phyloP scores from a whole-genome alignment of 1,139 yeast genomes.

The Blastobotrys elegans region DNA sequence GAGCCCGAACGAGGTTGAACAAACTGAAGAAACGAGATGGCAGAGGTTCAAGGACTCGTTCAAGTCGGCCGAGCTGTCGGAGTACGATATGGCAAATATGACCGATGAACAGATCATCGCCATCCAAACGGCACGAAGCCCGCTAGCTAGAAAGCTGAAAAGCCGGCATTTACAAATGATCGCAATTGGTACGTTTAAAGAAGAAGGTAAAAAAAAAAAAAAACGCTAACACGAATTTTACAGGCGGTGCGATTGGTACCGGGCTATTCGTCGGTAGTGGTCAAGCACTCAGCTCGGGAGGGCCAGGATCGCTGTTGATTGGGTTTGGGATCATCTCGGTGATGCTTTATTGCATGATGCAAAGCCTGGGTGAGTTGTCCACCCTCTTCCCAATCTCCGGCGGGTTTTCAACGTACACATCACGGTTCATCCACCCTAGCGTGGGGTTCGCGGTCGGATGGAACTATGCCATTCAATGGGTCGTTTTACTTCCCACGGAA shows the following conservation, averaged over 20 bases:
- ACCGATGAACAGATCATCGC: slow-evolving; percentile 27
- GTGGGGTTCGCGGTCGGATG: slow-evolving; percentile 81
- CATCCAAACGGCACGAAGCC: slow-evolving; percentile 33
- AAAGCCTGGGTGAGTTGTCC: slow-evolving; percentile 80
- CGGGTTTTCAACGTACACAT: slow-evolving; percentile 66
- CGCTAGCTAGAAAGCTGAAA: slow-evolving; percentile 40
- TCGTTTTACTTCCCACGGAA: slow-evolving; percentile 67
- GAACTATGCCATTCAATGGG: slow-evolving; percentile 76
- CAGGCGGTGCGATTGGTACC: slow-evolving; percentile 82
- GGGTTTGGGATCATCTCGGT: slow-evolving; percentile 62
- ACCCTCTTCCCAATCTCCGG: slow-evolving; percentile 79
- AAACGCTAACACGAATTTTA: too few relatives aligned
- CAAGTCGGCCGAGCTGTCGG: slow-evolving; percentile 25
- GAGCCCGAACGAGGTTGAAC: background rate
- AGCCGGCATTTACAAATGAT: slow-evolving; percentile 59
- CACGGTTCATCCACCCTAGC: slow-evolving; percentile 62
- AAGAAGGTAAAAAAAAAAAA: too few relatives aligned
- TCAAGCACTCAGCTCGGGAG: slow-evolving; percentile 59
- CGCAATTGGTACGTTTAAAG: slow-evolving; percentile 75
- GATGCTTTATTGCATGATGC: slow-evolving; percentile 69
- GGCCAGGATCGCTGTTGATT: slow-evolving; percentile 78
- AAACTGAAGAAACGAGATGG: slow-evolving; percentile 15
- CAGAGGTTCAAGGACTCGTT: slow-evolving; percentile 28
- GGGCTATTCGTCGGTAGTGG: slow-evolving; percentile 77
- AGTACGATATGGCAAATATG: slow-evolving; percentile 22